Percentiles rank a stretch among this genome's conserved stretches.
Evolutionary conservation across 108 stramenopile genomes (phyloP).

Genomic region (Epithemia pelagica): DNA sequence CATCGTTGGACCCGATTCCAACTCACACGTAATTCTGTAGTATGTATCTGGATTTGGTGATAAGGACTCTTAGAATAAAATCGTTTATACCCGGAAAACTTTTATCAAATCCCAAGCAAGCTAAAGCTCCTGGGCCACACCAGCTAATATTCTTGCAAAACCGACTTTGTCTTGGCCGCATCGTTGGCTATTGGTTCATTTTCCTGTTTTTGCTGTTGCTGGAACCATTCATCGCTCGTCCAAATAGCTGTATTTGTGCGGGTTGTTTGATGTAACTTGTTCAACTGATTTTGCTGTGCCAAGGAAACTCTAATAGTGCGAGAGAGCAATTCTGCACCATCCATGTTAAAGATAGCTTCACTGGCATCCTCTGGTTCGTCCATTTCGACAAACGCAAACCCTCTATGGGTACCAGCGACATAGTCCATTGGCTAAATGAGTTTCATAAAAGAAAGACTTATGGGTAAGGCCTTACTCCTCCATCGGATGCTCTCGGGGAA

Average conservation of each 20-base stretch:
- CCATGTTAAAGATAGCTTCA: constrained; percentile 95
- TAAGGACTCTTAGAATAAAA: no score
- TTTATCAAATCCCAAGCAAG: no score
- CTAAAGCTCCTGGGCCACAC: no score
- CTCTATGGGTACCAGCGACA: constrained; percentile 52
- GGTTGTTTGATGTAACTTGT: constrained; percentile 33
- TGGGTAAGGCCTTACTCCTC: not conserved
- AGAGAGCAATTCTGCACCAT: constrained; percentile 85
- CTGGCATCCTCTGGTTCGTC: constrained; percentile 77
- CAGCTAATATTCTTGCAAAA: constrained; percentile 8
- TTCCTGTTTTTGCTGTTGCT: constrained; percentile 19
- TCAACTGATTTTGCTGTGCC: constrained; percentile 67
- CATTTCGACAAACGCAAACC: constrained; percentile 93
- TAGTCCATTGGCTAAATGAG: constrained; percentile 68
- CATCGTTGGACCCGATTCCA: no score
- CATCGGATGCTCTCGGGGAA: not conserved
- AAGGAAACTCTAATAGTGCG: constrained; percentile 77
- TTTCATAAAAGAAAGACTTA: not conserved
- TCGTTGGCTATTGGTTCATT: not conserved
- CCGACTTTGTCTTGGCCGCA: constrained; percentile 7
- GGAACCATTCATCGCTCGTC: constrained; percentile 74
- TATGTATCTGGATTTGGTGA: no score
- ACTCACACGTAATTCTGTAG: no score
- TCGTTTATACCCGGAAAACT: no score
- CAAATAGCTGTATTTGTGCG: constrained; percentile 53